Base-by-base conservation (phyloP, 352 stramenopile species). In the Globisporangium camurandrum region DNA sequence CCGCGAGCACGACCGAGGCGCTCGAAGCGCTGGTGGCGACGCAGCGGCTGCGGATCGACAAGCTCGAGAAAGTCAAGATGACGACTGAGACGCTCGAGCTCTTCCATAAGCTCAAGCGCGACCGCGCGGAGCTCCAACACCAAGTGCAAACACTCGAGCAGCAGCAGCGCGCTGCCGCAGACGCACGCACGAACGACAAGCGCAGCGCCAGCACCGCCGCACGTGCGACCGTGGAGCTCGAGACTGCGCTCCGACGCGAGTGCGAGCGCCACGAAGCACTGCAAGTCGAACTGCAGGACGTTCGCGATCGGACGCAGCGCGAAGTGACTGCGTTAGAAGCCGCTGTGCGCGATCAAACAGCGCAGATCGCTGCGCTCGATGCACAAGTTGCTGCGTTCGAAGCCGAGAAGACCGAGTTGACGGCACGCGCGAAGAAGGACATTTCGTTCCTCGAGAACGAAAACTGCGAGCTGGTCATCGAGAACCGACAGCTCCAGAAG, bases 61-160 rank as follows among this genome's bases (percentile, higher is more conserved):
- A 87, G 57, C 66, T 90, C 31, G 78, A 90, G 31, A 81, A 85
- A 57, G 75, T 88, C 19, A 90, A 90, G 61, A 90, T 90, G 78
- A 90, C 78, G 8, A 88, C 62, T 0, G 75, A 85, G 30, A 86
- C 63, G 20, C 59, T 86, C 23, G 68, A 85, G 39, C 41, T 88
- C 38, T 90, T 87, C 61, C 75, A 66, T 3, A 84, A 73, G 49
- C 39, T 89, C 38, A 87, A 86, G 63, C 65, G 58, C 24, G 69
- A 82, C 44, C 73, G 78, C 22, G 43, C 73, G 24, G 59, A 72
- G 23, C 60, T 89, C 27, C 67, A 82, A 31, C 20, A 53, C 3
- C 71, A 69, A 34, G 76, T 82, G 23, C 46, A 68, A n/a, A 42
- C 52, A 30, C 36, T 76, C 30, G 55, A n/a, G n/a, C n/a, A n/a